phyloP scores from a whole-genome alignment of 2,329 filamentous ascomycete genomes.

The Stromatinia cepivora region DNA sequence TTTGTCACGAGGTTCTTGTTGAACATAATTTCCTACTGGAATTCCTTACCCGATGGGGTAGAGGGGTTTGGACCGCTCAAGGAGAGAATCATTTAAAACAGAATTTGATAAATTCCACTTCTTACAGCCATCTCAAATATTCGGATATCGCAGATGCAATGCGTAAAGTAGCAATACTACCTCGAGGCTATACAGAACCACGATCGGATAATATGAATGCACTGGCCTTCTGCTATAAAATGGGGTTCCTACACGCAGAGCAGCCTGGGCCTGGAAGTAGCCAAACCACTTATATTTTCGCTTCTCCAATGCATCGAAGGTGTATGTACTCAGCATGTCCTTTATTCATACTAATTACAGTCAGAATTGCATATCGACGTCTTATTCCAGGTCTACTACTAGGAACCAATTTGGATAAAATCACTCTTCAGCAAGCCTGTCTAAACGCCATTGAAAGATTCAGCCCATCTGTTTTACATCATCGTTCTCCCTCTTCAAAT shows the following conservation, averaged over 20 bases:
- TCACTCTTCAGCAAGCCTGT: neutral
- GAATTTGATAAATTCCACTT: neutral
- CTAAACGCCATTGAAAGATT: constrained; percentile 10
- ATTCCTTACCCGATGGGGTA: neutral
- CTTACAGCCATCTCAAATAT: neutral
- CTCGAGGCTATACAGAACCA: neutral
- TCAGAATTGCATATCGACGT: constrained; percentile 1
- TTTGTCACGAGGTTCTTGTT: neutral
- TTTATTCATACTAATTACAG: neutral
- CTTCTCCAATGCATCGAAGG: constrained; percentile 12
- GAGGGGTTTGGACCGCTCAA: neutral
- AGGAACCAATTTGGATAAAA: neutral
- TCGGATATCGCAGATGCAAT: neutral
- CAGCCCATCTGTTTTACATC: neutral
- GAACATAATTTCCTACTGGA: neutral
- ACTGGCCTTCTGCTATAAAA: neutral
- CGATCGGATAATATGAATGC: neutral
- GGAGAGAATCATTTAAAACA: neutral
- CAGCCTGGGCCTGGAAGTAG: neutral
- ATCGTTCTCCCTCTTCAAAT: neutral
- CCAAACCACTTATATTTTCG: constrained; percentile 1
- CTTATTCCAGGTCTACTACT: neutral
- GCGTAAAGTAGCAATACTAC: constrained; percentile 6
- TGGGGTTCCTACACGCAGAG: constrained; percentile 5
- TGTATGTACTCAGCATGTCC: neutral